phyloP scores from a whole-genome alignment of 208 protist species.

The Leishmania lainsoni region DNA sequence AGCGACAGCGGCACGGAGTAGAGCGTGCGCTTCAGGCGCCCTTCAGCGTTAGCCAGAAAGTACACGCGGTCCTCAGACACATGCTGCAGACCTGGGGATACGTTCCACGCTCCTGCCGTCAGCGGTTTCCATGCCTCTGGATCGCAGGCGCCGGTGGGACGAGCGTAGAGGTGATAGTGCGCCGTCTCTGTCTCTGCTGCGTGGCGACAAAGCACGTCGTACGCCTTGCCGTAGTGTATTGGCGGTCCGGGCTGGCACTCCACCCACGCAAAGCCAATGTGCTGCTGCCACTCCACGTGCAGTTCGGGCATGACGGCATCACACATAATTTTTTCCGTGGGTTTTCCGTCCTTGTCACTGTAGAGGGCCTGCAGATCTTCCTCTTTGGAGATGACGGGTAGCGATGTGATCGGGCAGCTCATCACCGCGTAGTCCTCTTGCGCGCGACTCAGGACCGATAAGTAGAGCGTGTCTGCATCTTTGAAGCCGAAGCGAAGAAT shows the following conservation, averaged over 20 bases:
- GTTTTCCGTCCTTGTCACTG: constrained; percentile 17
- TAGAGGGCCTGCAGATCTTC: constrained; percentile 36
- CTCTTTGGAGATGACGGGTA: constrained; percentile 44
- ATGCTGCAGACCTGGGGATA: constrained; percentile 31
- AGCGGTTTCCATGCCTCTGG: constrained; percentile 56
- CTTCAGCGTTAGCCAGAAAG: constrained; percentile 72
- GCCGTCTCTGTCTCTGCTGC: constrained; percentile 59
- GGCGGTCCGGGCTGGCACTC: constrained; percentile 46
- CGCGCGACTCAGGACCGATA: constrained; percentile 61
- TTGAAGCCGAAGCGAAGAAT: constrained; percentile 86
- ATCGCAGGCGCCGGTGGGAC: constrained; percentile 13
- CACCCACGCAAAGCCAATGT: constrained; percentile 81
- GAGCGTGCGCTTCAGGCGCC: constrained; percentile 49
- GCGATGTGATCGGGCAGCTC: constrained; percentile 53
- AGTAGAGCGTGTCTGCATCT: constrained; percentile 58
- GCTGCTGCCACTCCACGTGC: constrained; percentile 54
- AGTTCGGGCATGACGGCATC: constrained; percentile 14
- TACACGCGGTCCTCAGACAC: constrained; percentile 35
- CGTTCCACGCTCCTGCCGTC: constrained; percentile 77
- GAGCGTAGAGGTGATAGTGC: constrained; percentile 68
- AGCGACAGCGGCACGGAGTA: constrained; percentile 55
- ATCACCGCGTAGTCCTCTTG: constrained; percentile 73
- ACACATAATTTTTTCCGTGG: constrained; percentile 16
- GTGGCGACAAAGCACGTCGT: constrained; percentile 66
- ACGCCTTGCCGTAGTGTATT: constrained; percentile 49